Percentiles rank a stretch among this genome's conserved stretches.
Conservation (phyloP, 2,329 filamentous ascomycete species). For the Fusarium fujikuroi region DNA sequence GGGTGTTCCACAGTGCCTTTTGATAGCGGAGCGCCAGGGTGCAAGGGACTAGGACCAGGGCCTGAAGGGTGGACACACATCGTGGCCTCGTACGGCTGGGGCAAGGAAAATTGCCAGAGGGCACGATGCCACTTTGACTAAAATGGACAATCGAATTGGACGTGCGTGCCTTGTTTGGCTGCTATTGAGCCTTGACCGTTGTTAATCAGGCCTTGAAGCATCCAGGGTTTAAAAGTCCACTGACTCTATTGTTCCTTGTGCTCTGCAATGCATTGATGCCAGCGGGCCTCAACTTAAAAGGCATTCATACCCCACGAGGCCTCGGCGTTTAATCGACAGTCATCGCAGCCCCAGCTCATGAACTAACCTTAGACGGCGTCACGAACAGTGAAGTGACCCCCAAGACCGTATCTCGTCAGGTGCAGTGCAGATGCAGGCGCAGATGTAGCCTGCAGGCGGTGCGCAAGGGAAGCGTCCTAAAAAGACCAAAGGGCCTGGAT, state of each 20-base stretch:
- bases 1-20: conserved; percentile 22
- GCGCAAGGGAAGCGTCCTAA: neutral
- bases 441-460: conserved; percentile 20
- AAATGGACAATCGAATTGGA: conserved; percentile 13
- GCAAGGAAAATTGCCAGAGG: conserved; percentile 29
- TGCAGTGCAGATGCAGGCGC: conserved; percentile 33
- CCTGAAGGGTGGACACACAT: conserved; percentile 20
- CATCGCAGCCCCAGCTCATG: conserved; percentile 12
- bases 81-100: conserved; percentile 36
- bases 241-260: neutral
- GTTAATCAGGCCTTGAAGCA: neutral
- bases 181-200: neutral
- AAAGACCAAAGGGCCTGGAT: conserved; percentile 24
- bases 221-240: conserved; percentile 1
- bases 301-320: conserved; percentile 19
- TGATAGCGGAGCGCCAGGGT: conserved; percentile 10
- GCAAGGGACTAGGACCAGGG: conserved; percentile 24
- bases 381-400: conserved; percentile 17
- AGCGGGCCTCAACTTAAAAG: conserved; percentile 23
- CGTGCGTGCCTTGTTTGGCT: conserved; percentile 17
- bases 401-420: conserved; percentile 31
- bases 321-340: conserved; percentile 15
- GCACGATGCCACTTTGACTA: conserved; percentile 32
- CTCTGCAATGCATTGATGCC: conserved; percentile 16
- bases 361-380: conserved; percentile 6